Evolutionary conservation across 352 stramenopile genomes (phyloP).

Genomic region (Phytopythium chamaehyphon): DNA sequence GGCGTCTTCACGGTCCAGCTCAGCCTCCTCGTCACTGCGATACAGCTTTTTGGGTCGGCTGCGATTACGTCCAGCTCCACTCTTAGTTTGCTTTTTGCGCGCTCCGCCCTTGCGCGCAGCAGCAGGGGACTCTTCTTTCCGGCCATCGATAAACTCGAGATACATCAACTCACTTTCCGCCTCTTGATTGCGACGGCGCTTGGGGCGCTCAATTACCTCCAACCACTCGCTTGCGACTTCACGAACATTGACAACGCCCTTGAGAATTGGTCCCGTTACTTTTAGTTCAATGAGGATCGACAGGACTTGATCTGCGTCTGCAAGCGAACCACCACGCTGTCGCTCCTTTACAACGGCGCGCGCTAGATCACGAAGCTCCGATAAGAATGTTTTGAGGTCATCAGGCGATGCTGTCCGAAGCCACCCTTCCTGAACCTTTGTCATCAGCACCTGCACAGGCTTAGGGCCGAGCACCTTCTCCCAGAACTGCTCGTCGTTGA

Average conservation of each 20-base stretch:
- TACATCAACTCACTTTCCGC: slow-evolving; percentile 85
- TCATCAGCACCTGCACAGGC: slow-evolving; percentile 82
- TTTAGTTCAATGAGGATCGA: slow-evolving; percentile 88
- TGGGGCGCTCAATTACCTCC: slow-evolving; percentile 85
- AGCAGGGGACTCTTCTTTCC: slow-evolving; percentile 39
- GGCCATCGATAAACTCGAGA: slow-evolving; percentile 77
- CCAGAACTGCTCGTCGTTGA: slow-evolving; percentile 90
- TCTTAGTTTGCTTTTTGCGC: slow-evolving; percentile 38
- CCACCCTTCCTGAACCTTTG: slow-evolving; percentile 85
- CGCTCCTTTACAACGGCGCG: slow-evolving; percentile 81
- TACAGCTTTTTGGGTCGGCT: slow-evolving; percentile 25
- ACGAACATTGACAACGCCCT: slow-evolving; percentile 72
- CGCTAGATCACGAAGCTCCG: slow-evolving; percentile 69
- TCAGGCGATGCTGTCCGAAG: slow-evolving; percentile 65
- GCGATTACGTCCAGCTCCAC: slow-evolving; percentile 20
- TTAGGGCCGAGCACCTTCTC: slow-evolving; percentile 88
- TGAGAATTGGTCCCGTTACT: slow-evolving; percentile 74
- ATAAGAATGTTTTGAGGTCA: slow-evolving; percentile 81
- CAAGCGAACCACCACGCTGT: slow-evolving; percentile 77
- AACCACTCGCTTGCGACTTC: slow-evolving; percentile 76
- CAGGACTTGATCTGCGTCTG: slow-evolving; percentile 81
- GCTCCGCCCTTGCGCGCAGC: slow-evolving; percentile 24
- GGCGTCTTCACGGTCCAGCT: slow-evolving; percentile 37
- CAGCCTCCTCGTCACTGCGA: slow-evolving; percentile 44
- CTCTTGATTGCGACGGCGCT: slow-evolving; percentile 81